A percentile compares a stretch with the other conserved stretches of the same genome.
These are phyloP conservation scores for Fusarium haematococcum DNA, from an alignment of 2,329 filamentous ascomycete genomes.

Conservation along the genomic window DNA sequence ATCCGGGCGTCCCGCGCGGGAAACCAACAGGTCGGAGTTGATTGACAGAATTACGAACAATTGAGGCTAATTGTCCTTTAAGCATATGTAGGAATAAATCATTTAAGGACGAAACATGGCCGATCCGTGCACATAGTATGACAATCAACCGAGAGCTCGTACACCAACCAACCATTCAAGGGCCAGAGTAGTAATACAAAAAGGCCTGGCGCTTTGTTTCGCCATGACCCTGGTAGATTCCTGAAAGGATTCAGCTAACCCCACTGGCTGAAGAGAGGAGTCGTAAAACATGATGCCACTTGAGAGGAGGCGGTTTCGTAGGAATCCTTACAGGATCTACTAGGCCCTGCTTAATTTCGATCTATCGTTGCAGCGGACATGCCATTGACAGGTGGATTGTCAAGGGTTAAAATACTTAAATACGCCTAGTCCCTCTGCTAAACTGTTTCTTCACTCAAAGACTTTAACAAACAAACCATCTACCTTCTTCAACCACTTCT, in stretches of 20 bases:
- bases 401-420: not conserved
- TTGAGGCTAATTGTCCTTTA: not conserved
- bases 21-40: not conserved
- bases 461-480: not conserved
- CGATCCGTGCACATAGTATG: not conserved
- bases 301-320: not conserved
- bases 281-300: not conserved
- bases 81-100: not conserved
- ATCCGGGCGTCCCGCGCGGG: not conserved
- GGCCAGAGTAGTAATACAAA: not conserved
- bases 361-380: not conserved
- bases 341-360: not conserved
- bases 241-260: not conserved
- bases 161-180: not conserved
- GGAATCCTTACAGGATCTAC: constrained; percentile 1
- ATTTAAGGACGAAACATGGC: not conserved
- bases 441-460: not conserved
- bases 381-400: not conserved
- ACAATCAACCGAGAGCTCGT: not conserved
- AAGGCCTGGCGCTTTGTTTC: not conserved
- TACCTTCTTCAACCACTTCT: not conserved
- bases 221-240: not conserved
- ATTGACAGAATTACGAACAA: not conserved
- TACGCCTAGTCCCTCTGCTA: not conserved
- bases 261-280: not conserved